Conservation (phyloP, 768 basidiomycete genomes). For the Hypsizygus marmoreus region DNA sequence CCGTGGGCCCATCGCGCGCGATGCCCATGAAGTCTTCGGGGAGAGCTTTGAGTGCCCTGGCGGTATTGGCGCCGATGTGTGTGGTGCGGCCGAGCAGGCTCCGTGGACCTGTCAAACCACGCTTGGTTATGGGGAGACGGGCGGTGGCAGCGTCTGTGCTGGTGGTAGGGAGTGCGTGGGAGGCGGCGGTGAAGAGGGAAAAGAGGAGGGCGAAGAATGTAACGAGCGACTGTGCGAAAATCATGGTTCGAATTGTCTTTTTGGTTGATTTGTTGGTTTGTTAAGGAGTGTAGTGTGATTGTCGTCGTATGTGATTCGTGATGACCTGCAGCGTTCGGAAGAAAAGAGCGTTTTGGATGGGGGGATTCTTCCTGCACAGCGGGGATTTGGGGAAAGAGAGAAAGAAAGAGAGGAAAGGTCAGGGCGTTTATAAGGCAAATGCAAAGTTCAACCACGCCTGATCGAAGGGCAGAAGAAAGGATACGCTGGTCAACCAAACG, state of each 20-base stretch:
- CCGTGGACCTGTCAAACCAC: too few relatives aligned
- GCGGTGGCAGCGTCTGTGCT: constrained; percentile 29
- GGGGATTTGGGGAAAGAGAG: constrained; percentile 1
- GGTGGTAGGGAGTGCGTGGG: constrained; percentile 35
- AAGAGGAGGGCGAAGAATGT: constrained; percentile 33
- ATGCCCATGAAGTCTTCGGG: too few relatives aligned
- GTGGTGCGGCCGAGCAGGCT: too few relatives aligned
- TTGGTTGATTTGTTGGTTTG: constrained; percentile 38
- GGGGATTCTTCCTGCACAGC: constrained; percentile 7
- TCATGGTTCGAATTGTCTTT: too few relatives aligned
- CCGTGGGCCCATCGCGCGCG: too few relatives aligned
- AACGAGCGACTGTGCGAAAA: constrained; percentile 30
- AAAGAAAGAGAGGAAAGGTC: neutral
- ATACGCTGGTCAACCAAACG: too few relatives aligned
- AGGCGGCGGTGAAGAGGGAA: constrained; percentile 35
- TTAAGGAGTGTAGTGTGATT: constrained; percentile 2
- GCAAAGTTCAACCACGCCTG: neutral
- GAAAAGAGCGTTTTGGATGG: neutral
- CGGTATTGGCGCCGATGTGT: too few relatives aligned
- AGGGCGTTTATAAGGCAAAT: neutral
- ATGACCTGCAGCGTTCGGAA: constrained; percentile 17
- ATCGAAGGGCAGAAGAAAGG: constrained; percentile 1
- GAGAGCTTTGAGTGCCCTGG: too few relatives aligned
- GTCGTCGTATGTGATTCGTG: constrained; percentile 6
- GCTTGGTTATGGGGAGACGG: too few relatives aligned